A percentile compares a stretch with the other conserved stretches of the same genome.
These are phyloP conservation scores for Lasiodiplodia gonubiensis DNA, from an alignment of 2,329 filamentous ascomycete genomes.

Conservation along the genomic window DNA sequence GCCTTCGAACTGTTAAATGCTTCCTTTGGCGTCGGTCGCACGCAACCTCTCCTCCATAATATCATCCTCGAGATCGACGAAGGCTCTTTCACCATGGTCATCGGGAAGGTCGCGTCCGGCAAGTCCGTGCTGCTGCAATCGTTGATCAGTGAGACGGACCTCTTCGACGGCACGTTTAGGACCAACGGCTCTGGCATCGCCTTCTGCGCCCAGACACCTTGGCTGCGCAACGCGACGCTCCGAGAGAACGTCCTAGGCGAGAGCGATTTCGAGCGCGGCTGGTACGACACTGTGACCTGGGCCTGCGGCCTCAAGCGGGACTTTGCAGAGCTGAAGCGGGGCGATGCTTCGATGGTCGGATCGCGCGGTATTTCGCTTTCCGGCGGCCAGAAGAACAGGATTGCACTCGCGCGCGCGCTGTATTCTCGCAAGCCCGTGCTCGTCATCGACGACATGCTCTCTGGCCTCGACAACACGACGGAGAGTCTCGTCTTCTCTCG, in stretches of 20 bases:
- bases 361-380: slow-evolving; percentile 59
- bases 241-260: slow-evolving; percentile 46
- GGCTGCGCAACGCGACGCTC: slow-evolving; percentile 46
- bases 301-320: slow-evolving; percentile 44
- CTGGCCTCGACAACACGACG: slow-evolving; percentile 57
- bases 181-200: slow-evolving; percentile 36
- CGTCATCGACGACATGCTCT: slow-evolving; percentile 60
- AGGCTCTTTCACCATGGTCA: slow-evolving; percentile 30
- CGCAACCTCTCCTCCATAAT: slow-evolving; percentile 21
- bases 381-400: slow-evolving; percentile 59
- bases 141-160: slow-evolving; percentile 38
- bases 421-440: slow-evolving; percentile 57
- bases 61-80: slow-evolving; percentile 27
- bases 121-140: slow-evolving; percentile 50
- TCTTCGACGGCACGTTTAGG: slow-evolving; percentile 31
- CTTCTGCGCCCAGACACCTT: slow-evolving; percentile 47
- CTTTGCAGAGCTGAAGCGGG: slow-evolving; percentile 41
- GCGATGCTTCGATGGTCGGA: slow-evolving; percentile 54
- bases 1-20: slow-evolving; percentile 7
- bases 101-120: slow-evolving; percentile 32
- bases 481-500: slow-evolving; percentile 56
- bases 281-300: slow-evolving; percentile 45
- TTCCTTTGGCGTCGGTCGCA: slow-evolving; percentile 21
- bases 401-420: slow-evolving; percentile 60
- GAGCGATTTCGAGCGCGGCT: slow-evolving; percentile 43